Conservation (phyloP, 2,329 filamentous ascomycete genomes). For the Aspergillus sergii region DNA sequence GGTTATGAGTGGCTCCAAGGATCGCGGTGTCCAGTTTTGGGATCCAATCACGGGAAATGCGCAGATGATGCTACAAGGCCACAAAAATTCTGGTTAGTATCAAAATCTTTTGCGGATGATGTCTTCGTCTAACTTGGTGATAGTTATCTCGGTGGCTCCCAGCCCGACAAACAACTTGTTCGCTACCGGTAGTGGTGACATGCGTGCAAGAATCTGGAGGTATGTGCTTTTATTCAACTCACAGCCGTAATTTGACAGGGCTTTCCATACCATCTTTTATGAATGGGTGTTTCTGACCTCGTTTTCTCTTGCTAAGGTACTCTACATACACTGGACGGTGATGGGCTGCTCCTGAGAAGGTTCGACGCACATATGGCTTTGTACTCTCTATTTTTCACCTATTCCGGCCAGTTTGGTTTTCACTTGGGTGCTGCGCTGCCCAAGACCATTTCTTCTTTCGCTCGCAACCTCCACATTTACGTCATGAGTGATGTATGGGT, state of each 20-base stretch:
- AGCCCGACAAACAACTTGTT: conserved; percentile 87
- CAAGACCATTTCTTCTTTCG: not conserved
- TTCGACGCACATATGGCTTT: conserved; percentile 35
- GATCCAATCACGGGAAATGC: conserved; percentile 90
- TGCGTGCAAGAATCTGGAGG: conserved; percentile 97
- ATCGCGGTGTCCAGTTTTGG: conserved; percentile 98
- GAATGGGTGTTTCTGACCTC: conserved; percentile 13
- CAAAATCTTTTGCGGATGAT: not conserved
- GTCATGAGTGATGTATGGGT: conserved; percentile 3
- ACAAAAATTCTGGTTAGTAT: conserved; percentile 83
- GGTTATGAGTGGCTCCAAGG: conserved; percentile 97
- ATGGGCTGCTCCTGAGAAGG: conserved; percentile 31
- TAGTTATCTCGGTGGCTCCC: conserved; percentile 93
- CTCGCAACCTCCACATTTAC: not conserved
- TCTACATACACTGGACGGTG: conserved; percentile 43
- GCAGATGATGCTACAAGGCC: conserved; percentile 97
- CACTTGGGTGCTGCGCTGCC: not conserved
- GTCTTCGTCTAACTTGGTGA: conserved; percentile 20
- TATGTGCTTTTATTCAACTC: conserved; percentile 45
- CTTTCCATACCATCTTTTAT: not conserved
- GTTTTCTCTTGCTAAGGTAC: conserved; percentile 30
- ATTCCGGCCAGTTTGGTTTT: conserved; percentile 11
- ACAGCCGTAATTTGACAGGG: not conserved
- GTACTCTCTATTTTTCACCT: conserved; percentile 16
- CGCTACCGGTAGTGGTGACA: conserved; percentile 94